Evolutionary conservation across 2,329 filamentous ascomycete genomes (phyloP).

Genomic region (Paramyrothecium roridum): DNA sequence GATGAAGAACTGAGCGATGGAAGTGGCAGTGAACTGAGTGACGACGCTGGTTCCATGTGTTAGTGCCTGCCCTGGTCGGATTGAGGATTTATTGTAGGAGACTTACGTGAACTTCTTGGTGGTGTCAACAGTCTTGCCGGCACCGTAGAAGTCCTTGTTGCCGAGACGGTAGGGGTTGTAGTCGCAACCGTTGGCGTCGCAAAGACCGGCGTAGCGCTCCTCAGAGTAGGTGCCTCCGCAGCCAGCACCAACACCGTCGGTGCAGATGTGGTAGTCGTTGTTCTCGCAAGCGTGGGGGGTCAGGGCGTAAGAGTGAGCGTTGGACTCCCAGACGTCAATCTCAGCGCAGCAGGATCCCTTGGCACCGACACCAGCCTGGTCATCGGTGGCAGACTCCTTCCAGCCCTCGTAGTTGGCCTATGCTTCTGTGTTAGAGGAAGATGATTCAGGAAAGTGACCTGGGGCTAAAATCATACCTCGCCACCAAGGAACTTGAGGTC

Average conservation of each 20-base stretch:
- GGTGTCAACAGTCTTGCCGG: constrained; percentile 27
- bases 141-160: constrained; percentile 24
- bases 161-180: constrained; percentile 33
- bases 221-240: constrained; percentile 34
- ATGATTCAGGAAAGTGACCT: not conserved
- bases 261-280: constrained; percentile 36
- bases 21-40: not conserved
- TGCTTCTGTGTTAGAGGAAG: constrained; percentile 24
- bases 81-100: too few species aligned
- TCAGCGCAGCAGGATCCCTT: constrained; percentile 47
- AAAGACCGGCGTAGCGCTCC: constrained; percentile 46
- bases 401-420: constrained; percentile 20
- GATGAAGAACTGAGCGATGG: constrained; percentile 40
- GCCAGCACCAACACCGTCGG: constrained; percentile 25
- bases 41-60: not conserved
- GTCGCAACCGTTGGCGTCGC: constrained; percentile 37
- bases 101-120: constrained; percentile 22
- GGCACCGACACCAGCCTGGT: constrained; percentile 18
- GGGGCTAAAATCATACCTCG: constrained; percentile 22
- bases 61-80: not conserved
- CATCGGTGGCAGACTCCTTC: constrained; percentile 13
- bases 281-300: constrained; percentile 44
- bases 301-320: constrained; percentile 32
- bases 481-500: constrained; percentile 41
- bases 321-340: constrained; percentile 48